Evolutionary conservation across 2,329 filamentous ascomycete genomes (phyloP).

Genomic region (Elsinoe fawcettii): DNA sequence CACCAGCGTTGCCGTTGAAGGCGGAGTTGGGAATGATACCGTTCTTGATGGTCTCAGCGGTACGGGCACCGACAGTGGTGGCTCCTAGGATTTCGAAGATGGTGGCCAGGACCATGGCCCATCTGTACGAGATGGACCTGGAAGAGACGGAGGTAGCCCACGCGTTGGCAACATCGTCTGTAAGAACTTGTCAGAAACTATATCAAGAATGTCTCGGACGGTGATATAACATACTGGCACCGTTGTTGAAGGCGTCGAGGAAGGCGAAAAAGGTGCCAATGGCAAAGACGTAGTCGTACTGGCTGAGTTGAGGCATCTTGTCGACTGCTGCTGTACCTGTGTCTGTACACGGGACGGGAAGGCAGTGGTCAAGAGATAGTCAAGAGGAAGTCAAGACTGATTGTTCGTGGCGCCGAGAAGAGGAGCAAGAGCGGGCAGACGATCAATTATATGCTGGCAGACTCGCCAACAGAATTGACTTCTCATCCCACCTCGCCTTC

Average conservation of each 20-base stretch:
- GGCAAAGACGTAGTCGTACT: constrained; percentile 58
- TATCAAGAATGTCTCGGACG: background rate
- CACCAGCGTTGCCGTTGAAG: constrained; percentile 42
- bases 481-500: constrained; percentile 3
- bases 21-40: constrained; percentile 46
- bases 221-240: constrained; percentile 33
- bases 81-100: constrained; percentile 47
- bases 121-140: constrained; percentile 45
- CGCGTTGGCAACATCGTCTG: constrained; percentile 47
- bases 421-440: background rate
- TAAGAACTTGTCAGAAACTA: background rate
- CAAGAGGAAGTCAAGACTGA: constrained; percentile 8
- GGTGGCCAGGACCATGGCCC: constrained; percentile 42
- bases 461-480: background rate
- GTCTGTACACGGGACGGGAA: background rate
- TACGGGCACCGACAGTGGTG: constrained; percentile 46
- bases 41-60: constrained; percentile 55
- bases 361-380: constrained; percentile 1
- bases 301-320: constrained; percentile 30
- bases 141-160: constrained; percentile 48
- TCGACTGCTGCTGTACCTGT: background rate
- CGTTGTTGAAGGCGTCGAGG: constrained; percentile 60
- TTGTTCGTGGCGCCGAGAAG: constrained; percentile 2
- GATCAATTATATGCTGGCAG: constrained; percentile 6
- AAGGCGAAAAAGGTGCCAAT: constrained; percentile 58